These are phyloP conservation scores for Phytophthora boehmeriae DNA, from an alignment of 352 stramenopile species.

Conservation along the genomic window DNA sequence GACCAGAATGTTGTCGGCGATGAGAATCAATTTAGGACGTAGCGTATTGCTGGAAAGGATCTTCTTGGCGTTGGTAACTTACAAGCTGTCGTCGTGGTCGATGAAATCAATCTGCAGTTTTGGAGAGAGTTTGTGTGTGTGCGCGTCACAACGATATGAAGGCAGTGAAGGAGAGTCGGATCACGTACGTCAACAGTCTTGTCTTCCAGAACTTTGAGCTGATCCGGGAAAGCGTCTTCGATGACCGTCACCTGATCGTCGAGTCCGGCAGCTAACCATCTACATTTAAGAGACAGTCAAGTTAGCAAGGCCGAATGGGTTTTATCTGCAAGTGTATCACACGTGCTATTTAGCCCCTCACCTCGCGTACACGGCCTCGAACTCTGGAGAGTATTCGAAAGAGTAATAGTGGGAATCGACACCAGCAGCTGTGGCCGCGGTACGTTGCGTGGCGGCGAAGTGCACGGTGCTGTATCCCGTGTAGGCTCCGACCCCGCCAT, in stretches of 20 bases:
- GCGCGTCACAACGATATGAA: not conserved
- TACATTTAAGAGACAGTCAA: constrained; percentile 2
- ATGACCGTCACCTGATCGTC: constrained; percentile 31
- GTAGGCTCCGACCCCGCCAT: constrained; percentile 32
- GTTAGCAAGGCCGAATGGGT: not conserved
- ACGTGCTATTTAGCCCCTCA: not conserved
- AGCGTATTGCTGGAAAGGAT: constrained; percentile 37
- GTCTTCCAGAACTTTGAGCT: constrained; percentile 14
- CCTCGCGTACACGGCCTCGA: constrained; percentile 18
- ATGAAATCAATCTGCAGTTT: constrained; percentile 44
- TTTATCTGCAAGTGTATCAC: not conserved
- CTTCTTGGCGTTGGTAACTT: constrained; percentile 43
- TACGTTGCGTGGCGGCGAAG: constrained; percentile 19
- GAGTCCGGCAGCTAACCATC: constrained; percentile 25
- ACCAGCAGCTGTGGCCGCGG: constrained; percentile 14
- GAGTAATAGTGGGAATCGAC: constrained; percentile 32
- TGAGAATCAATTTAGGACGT: constrained; percentile 33
- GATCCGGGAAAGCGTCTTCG: constrained; percentile 26
- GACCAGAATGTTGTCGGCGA: constrained; percentile 46
- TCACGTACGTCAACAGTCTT: constrained; percentile 34
- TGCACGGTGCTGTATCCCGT: constrained; percentile 32
- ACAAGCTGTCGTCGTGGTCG: constrained; percentile 51
- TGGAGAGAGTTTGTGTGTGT: not conserved
- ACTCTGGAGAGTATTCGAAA: constrained; percentile 30
- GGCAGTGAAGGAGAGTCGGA: not conserved